Percentiles rank a stretch among this genome's conserved stretches.
These are phyloP conservation scores for Clohesyomyces aquaticus DNA, from an alignment of 495 filamentous ascomycete species.

Conservation along the genomic window DNA sequence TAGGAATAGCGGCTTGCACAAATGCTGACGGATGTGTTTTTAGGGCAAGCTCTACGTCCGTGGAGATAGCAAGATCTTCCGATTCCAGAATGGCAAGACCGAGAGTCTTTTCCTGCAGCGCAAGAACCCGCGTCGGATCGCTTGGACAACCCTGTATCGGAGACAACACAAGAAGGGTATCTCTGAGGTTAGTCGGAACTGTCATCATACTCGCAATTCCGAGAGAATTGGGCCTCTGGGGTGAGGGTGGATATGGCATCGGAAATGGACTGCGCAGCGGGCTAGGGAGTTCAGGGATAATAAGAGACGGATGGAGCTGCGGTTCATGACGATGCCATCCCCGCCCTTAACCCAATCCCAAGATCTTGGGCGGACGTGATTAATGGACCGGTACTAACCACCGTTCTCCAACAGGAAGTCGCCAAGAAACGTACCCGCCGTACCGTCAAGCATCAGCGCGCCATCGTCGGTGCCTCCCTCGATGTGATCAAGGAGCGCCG, in stretches of 20 bases:
- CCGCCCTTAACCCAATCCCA: not conserved
- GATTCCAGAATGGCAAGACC: conserved; percentile 99
- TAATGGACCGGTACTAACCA: conserved; percentile 15
- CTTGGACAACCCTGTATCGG: conserved; percentile 97
- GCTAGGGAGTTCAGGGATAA: not conserved
- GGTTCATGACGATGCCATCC: not conserved
- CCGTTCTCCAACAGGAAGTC: conserved; percentile 71
- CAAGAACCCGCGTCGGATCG: conserved; percentile 99
- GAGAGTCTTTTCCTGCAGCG: conserved; percentile 99
- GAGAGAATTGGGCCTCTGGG: conserved; percentile 6
- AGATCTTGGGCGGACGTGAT: too few relatives aligned
- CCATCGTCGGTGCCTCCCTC: conserved; percentile 97
- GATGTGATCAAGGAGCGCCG: conserved; percentile 99
- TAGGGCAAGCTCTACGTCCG: conserved; percentile 99
- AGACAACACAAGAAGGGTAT: conserved; percentile 99
- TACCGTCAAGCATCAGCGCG: conserved; percentile 97
- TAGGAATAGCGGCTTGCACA: not conserved
- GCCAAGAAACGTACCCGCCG: conserved; percentile 99
- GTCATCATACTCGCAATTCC: not conserved
- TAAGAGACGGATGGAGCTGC: not conserved
- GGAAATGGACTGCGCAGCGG: not conserved
- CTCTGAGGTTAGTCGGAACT: conserved; percentile 82
- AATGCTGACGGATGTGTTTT: conserved; percentile 30
- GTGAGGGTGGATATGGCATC: conserved; percentile 10
- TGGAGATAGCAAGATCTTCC: conserved; percentile 99